These are phyloP conservation scores for Petunia axillaris DNA, from an alignment of 257 asterid genomes.

Conservation along the genomic window DNA sequence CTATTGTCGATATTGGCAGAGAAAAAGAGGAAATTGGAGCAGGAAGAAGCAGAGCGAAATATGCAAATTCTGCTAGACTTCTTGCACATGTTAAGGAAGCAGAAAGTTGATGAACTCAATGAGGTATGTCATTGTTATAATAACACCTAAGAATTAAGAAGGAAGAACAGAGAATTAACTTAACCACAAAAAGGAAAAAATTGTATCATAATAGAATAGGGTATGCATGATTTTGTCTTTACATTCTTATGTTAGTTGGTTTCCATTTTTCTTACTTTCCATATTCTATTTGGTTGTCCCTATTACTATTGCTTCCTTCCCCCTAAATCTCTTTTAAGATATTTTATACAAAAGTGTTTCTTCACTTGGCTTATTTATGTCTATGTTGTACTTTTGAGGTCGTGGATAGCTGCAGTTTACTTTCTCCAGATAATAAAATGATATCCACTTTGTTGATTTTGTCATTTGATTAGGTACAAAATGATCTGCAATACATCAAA, in stretches of 20 bases:
- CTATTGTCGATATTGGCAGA: conserved; percentile 61
- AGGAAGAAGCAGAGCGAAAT: conserved; percentile 83
- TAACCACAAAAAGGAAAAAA: neutral
- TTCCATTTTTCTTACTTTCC: neutral
- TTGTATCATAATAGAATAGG: neutral
- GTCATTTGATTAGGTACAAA: conserved; percentile 52
- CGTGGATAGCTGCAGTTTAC: conserved; percentile 7
- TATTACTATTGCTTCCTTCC: neutral
- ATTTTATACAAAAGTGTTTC: conserved; percentile 16
- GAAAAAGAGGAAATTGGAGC: conserved; percentile 79
- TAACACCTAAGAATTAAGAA: neutral
- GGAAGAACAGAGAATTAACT: neutral
- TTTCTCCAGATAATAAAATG: neutral
- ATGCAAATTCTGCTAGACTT: conserved; percentile 77
- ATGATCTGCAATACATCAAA: conserved; percentile 64
- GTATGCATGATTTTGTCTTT: conserved; percentile 7
- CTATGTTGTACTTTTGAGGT: neutral
- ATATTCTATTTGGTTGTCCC: neutral
- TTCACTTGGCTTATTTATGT: conserved; percentile 19
- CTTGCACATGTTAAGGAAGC: conserved; percentile 63
- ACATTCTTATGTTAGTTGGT: neutral
- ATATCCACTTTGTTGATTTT: conserved; percentile 16
- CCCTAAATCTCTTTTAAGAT: conserved; percentile 5
- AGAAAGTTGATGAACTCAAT: conserved; percentile 63
- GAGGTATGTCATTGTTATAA: conserved; percentile 55